phyloP scores from a whole-genome alignment of 129 eudicot species.

The Calendula officinalis region DNA sequence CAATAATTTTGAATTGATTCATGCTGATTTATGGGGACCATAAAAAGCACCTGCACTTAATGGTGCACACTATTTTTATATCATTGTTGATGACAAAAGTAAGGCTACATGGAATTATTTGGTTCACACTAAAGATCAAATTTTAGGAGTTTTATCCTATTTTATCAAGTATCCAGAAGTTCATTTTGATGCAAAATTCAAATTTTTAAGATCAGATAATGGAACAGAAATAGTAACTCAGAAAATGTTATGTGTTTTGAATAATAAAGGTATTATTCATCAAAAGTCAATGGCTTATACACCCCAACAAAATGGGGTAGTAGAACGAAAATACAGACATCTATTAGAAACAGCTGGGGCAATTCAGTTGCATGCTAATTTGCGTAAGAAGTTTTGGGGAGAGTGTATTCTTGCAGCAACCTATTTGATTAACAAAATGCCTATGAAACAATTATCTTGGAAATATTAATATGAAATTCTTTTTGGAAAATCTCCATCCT shows the following conservation, averaged over 20 bases:
- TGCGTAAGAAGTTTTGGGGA: not conserved
- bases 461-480: no score
- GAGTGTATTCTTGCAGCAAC: not conserved
- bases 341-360: not conserved
- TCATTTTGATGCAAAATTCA: not conserved
- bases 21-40: not conserved
- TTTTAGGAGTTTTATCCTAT: not conserved
- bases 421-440: not conserved
- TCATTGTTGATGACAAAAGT: not conserved
- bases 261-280: not conserved
- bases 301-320: slow-evolving; percentile 17
- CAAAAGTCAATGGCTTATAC: not conserved
- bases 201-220: not conserved
- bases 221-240: slow-evolving; percentile 12
- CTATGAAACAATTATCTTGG: not conserved
- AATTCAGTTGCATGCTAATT: not conserved
- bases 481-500: no score
- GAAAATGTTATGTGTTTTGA: no score
- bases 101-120: not conserved
- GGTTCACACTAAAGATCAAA: not conserved
- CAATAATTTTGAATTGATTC: not conserved
- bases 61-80: no score
- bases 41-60: no score
- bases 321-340: slow-evolving; percentile 13
- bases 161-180: not conserved